These are phyloP conservation scores for Isatis tinctoria DNA, from an alignment of 345 rosid genomes.

Conservation along the genomic window DNA sequence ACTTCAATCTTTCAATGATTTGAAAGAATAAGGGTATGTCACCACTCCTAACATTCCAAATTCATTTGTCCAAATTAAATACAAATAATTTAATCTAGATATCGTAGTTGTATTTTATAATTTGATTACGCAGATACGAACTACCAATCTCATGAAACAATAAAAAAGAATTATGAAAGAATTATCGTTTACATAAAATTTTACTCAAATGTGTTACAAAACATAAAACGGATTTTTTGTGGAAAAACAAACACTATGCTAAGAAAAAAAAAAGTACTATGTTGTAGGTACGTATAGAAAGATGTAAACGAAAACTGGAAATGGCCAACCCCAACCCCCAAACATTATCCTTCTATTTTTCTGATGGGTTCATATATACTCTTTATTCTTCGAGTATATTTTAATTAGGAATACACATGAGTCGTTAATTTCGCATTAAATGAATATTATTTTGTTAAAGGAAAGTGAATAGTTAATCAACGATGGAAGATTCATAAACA, in stretches of 20 bases:
- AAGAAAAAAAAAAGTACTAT: too few species aligned
- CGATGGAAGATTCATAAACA: constrained; percentile 5
- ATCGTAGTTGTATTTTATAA: neutral
- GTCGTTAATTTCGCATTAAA: neutral
- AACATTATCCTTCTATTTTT: neutral
- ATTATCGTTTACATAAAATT: neutral
- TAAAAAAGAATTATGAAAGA: neutral
- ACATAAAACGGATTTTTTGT: neutral
- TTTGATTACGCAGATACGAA: neutral
- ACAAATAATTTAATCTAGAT: neutral
- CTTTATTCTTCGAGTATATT: constrained; percentile 11
- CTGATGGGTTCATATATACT: neutral
- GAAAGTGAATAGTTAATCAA: neutral
- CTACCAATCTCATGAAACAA: neutral
- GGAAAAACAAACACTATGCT: neutral
- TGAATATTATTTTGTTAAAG: neutral
- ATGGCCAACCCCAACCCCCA: too few species aligned
- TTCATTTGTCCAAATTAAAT: neutral
- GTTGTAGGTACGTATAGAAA: neutral
- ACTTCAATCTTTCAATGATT: constrained; percentile 17
- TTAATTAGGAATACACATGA: neutral
- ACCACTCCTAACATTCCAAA: constrained; percentile 19
- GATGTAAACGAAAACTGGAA: neutral
- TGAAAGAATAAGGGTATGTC: constrained; percentile 11
- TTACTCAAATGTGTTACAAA: neutral